Conservation (phyloP, 129 eudicot species). For the Flaveria sonorensis region DNA sequence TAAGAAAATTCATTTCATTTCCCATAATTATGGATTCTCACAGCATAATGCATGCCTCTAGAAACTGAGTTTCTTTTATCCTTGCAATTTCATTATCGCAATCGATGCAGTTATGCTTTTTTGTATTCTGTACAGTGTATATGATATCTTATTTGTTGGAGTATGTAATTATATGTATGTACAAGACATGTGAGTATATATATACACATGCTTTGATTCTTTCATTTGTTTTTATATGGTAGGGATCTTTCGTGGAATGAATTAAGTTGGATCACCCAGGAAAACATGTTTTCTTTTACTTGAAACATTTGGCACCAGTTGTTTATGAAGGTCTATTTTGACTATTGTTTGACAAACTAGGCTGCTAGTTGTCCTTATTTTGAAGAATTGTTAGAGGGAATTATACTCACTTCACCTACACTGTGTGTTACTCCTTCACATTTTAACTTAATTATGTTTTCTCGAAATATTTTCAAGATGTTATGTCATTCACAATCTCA, state of each 20-base stretch:
- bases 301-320: background rate
- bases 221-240: constrained; percentile 2
- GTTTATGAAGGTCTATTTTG: constrained; percentile 9
- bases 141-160: too few species aligned
- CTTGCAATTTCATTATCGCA: too few species aligned
- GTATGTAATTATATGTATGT: background rate
- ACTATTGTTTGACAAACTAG: constrained; percentile 35
- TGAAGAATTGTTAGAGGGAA: constrained; percentile 75
- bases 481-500: too few species aligned
- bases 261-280: constrained; percentile 81
- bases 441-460: background rate
- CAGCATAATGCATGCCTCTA: too few species aligned
- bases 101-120: too few species aligned
- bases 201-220: background rate
- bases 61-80: too few species aligned
- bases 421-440: constrained; percentile 94
- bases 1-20: too few species aligned
- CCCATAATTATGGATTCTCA: too few species aligned
- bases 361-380: constrained; percentile 85
- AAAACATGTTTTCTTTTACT: constrained; percentile 57
- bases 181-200: too few species aligned
- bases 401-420: constrained; percentile 90
- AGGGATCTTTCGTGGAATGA: constrained; percentile 86
- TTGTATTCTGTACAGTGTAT: too few species aligned
- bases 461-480: too few species aligned